phyloP scores from a whole-genome alignment of 345 rosid species.

The Angophora floribunda region DNA sequence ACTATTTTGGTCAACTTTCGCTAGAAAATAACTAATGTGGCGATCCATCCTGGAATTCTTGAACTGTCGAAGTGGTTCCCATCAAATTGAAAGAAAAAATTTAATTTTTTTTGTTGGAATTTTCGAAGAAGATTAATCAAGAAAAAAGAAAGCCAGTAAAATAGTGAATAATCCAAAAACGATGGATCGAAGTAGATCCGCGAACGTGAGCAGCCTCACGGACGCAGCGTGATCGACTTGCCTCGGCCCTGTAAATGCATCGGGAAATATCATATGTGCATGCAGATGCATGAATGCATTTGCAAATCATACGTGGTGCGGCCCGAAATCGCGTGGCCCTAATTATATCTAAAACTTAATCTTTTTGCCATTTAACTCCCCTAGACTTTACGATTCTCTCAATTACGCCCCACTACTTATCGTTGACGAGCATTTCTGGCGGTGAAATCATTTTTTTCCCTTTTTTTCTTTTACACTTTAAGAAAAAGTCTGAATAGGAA shows the following conservation, averaged over 20 bases:
- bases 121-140: neutral
- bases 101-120: neutral
- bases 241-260: neutral
- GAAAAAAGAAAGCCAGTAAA: neutral
- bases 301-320: neutral
- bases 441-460: neutral
- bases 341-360: neutral
- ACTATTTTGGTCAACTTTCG: fast-evolving
- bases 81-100: fast-evolving
- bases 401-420: neutral
- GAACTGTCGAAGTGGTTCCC: too few species aligned
- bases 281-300: neutral
- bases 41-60: fast-evolving
- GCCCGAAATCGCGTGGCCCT: neutral
- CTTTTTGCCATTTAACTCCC: neutral
- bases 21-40: fast-evolving
- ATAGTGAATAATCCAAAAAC: neutral
- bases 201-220: neutral
- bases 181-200: neutral
- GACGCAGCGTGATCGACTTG: neutral
- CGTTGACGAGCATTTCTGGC: neutral
- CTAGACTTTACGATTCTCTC: neutral
- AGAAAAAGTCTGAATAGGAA: too few species aligned
- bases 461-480: too few species aligned
- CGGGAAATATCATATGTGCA: neutral